Evolutionary conservation across 2,329 filamentous ascomycete genomes (phyloP).

Genomic region (Catunica adiposa): DNA sequence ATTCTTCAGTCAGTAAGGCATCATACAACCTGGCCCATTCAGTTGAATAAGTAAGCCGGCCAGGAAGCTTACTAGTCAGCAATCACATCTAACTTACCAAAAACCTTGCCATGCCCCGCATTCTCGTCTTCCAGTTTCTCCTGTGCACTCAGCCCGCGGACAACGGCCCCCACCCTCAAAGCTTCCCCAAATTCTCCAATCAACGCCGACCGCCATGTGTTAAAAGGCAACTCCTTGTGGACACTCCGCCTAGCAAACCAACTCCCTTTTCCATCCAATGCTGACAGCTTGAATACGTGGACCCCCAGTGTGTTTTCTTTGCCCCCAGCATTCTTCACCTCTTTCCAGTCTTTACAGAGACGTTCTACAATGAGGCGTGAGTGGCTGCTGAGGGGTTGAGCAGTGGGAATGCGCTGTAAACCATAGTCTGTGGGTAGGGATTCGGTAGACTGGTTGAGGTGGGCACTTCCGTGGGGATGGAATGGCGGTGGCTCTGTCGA

Average conservation of each 20-base stretch:
- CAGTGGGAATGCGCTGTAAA: constrained; percentile 1
- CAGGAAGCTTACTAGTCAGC: too few species aligned
- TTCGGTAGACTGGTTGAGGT: background rate
- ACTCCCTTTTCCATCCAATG: constrained; percentile 65
- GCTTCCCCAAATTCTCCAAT: constrained; percentile 60
- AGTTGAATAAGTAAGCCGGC: too few species aligned
- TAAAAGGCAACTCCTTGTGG: constrained; percentile 62
- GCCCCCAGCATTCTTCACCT: constrained; percentile 48
- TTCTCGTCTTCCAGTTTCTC: constrained; percentile 48
- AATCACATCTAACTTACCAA: constrained; percentile 30
- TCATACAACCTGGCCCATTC: background rate
- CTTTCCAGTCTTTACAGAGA: constrained; percentile 77
- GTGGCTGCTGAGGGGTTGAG: constrained; percentile 10
- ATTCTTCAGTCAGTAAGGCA: constrained; percentile 11
- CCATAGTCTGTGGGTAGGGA: background rate
- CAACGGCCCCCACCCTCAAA: constrained; percentile 52
- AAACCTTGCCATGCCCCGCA: constrained; percentile 16
- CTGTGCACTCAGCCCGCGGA: constrained; percentile 76
- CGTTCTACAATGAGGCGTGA: constrained; percentile 26
- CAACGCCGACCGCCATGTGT: constrained; percentile 61
- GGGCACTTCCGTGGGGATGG: constrained; percentile 24
- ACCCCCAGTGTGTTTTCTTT: constrained; percentile 64
- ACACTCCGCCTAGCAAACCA: constrained; percentile 84
- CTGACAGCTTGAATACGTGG: constrained; percentile 60
- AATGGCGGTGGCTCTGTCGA: constrained; percentile 29